Evolutionary conservation across 129 eudicot genomes (phyloP).

Genomic region (Ambrosia trifida): DNA sequence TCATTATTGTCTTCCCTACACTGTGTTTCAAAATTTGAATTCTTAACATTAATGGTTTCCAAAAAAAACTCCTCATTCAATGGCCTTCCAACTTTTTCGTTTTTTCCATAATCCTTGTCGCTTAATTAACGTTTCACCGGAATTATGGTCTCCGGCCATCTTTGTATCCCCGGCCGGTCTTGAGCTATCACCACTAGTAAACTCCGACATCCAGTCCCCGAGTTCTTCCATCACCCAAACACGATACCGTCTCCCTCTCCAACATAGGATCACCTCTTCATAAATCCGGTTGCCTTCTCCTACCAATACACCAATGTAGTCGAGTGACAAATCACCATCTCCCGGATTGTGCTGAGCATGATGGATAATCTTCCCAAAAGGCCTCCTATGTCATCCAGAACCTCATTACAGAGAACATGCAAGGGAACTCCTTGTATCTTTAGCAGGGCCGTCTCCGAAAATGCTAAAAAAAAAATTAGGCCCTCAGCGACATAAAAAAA

Average conservation of each 20-base stretch:
- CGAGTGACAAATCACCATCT: not conserved
- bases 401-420: not conserved
- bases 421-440: not conserved
- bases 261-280: not conserved
- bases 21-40: not conserved
- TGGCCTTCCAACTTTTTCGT: not conserved
- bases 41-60: not conserved
- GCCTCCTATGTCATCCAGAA: not conserved
- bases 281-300: not conserved
- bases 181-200: not conserved
- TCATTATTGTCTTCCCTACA: not conserved
- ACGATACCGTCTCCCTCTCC: not conserved
- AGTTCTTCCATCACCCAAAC: not conserved
- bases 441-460: no score
- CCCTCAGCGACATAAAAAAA: no score
- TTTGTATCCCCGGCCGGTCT: not conserved
- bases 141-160: not conserved
- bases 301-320: not conserved
- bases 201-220: not conserved
- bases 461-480: no score
- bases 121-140: not conserved
- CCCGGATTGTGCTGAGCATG: not conserved
- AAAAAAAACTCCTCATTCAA: not conserved
- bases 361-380: not conserved
- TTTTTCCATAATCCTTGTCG: not conserved